Evolutionary conservation across 176 grass and related monocot species (phyloP), one percentile per base, ranked within the genome.

Genomic region (Pontederia paniculata): DNA sequence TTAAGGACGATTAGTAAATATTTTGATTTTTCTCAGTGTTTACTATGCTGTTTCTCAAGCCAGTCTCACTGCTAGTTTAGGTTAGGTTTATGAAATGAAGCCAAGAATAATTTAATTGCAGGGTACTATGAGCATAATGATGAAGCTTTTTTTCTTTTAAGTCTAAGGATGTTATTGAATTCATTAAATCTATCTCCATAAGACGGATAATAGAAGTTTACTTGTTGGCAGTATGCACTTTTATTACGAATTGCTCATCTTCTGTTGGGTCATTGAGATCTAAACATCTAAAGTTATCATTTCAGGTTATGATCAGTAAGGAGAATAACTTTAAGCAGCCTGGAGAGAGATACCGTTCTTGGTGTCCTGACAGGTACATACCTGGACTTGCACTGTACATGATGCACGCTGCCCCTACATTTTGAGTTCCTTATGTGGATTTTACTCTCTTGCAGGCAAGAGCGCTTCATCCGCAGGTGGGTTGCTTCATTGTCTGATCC

Each of bases 271-370:
- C 31, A 23, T 58, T 21, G 19, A 49, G 1, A 4, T 59, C 55
- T 55, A 11, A 21, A 55, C 42, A 50, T 51, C 12, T 31, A 45
- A 9, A 19, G 44, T 68, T 68, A 44, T 42, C 50, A 66, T 44
- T 69, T 37, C 63, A 94, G 91, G 65, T 12, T 14, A 70, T 90
- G 49, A 97, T 97, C 43, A 43, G 12, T 1, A 97, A 97, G 72
- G 93, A 97, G 80, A 97, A 97, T 68, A 97, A 97, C 83, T 97
- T 97, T 68, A 97, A 97, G 93, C 93, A 97, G 68, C 91, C 93
- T 6, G 86, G 93, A 17, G 93, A 97, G 74, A 83, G 93, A 72
- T 97, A 84, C 66, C 86, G 86, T 64, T 71, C 86, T 16, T 79
- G 68, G 74, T 82, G 75, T 57, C 46, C 93, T 20, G 79, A 86